Conservation (phyloP, 257 asterid species). For the Rauvolfia tetraphylla region DNA sequence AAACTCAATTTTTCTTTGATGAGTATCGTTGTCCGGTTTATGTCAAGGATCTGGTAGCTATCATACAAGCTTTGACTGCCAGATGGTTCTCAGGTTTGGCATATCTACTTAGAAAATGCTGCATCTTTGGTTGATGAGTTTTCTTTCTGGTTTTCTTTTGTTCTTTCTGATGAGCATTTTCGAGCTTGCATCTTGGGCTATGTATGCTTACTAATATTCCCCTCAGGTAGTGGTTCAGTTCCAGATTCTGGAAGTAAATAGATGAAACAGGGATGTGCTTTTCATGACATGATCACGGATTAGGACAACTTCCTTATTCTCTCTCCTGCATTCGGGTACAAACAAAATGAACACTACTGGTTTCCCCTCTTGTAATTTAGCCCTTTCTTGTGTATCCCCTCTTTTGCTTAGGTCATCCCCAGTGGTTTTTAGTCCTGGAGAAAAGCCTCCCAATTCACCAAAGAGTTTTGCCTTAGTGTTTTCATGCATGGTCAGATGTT, state of each 20-base stretch:
- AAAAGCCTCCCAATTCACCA: background rate
- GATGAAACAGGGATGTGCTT: background rate
- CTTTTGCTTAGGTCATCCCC: background rate
- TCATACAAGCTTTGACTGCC: conserved; percentile 37
- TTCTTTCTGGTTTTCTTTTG: background rate
- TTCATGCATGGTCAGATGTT: background rate
- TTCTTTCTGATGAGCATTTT: background rate
- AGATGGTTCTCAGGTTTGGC: conserved; percentile 83
- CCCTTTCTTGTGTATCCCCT: background rate
- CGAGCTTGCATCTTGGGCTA: background rate
- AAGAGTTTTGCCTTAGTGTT: background rate
- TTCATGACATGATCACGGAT: background rate
- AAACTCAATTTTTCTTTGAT: conserved; percentile 61
- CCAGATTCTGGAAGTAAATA: background rate
- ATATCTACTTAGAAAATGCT: background rate
- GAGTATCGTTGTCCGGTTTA: conserved; percentile 94
- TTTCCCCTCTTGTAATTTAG: background rate
- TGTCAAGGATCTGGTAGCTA: conserved; percentile 73
- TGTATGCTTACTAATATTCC: background rate
- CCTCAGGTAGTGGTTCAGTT: background rate
- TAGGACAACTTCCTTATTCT: background rate
- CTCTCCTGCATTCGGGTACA: background rate
- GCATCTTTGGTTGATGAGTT: background rate
- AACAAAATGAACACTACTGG: background rate
- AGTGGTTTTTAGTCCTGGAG: background rate